phyloP scores from a whole-genome alignment of 495 filamentous ascomycete species.

The Penicillium daleae region DNA sequence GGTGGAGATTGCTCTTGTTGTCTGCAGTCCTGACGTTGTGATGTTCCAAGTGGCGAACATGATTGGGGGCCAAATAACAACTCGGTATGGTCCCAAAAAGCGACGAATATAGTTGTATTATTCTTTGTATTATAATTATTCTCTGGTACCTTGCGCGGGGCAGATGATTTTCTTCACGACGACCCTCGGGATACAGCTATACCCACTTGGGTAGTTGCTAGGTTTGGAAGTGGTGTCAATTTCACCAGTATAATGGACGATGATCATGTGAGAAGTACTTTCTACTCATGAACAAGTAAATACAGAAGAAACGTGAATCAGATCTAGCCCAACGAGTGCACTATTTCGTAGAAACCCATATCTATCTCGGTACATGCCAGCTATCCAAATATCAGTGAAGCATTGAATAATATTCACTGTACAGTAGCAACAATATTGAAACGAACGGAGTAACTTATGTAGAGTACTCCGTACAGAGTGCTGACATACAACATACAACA shows the following conservation, averaged over 20 bases:
- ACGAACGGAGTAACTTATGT: too few relatives aligned
- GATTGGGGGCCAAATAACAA: constrained; percentile 5
- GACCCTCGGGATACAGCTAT: constrained; percentile 1
- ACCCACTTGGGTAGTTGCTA: constrained; percentile 2
- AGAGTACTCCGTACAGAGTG: not conserved
- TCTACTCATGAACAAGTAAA: too few relatives aligned
- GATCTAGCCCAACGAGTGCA: not conserved
- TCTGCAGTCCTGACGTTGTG: constrained; percentile 16
- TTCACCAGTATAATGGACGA: not conserved
- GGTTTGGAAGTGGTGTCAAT: not conserved
- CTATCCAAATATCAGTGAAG: not conserved
- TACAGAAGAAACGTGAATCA: not conserved
- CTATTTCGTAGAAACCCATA: not conserved
- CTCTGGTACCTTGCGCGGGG: constrained; percentile 16
- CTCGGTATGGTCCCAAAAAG: not conserved
- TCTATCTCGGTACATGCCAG: not conserved
- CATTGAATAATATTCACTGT: not conserved
- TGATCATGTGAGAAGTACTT: too few relatives aligned
- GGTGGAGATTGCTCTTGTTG: constrained; percentile 15
- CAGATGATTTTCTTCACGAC: constrained; percentile 26
- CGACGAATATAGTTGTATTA: not conserved
- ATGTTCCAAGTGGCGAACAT: constrained; percentile 3
- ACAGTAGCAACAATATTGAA: too few relatives aligned
- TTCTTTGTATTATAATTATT: not conserved
- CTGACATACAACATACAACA: not conserved